Conservation (phyloP, 78 protist species). For the Trichosphaerium sp. region DNA sequence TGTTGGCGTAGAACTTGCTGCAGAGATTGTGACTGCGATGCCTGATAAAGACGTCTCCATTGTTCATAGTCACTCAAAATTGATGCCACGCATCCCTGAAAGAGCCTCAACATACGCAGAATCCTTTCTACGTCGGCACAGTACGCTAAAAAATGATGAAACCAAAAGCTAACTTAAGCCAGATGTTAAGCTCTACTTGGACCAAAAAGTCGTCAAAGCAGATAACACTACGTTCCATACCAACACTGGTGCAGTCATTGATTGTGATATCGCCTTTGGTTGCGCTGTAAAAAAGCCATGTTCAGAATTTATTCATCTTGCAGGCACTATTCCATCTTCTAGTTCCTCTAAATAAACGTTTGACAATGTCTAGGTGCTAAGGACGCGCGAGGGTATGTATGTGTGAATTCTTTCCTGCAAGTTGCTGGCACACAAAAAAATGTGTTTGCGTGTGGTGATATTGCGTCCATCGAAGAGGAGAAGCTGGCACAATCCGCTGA, state of each 20-base stretch:
- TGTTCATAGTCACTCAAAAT: conserved; percentile 23
- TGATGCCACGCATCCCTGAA: conserved; percentile 46
- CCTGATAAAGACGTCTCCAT: conserved; percentile 29
- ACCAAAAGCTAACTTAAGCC: background rate
- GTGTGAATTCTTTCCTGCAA: conserved; percentile 25
- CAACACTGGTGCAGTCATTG: conserved; percentile 33
- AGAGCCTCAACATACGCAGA: conserved; percentile 24
- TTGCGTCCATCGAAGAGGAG: conserved; percentile 23
- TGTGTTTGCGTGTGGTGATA: conserved; percentile 44
- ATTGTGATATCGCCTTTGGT: conserved; percentile 39
- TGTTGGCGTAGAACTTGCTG: conserved; percentile 53
- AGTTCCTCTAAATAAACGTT: background rate
- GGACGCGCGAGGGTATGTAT: conserved; percentile 7
- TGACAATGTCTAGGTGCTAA: background rate
- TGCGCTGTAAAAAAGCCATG: conserved; percentile 45
- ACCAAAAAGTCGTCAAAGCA: background rate
- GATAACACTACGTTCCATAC: conserved; percentile 19
- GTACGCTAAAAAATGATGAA: background rate
- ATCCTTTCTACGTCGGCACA: background rate
- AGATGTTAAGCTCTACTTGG: background rate
- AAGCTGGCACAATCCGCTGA: conserved; percentile 36
- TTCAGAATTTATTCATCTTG: conserved; percentile 10
- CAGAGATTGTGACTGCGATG: conserved; percentile 39
- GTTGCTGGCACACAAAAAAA: conserved; percentile 27
- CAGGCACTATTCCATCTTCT: conserved; percentile 17